Evolutionary conservation across 2,329 filamentous ascomycete species (phyloP).

Genomic region (Sarocladium strictum): DNA sequence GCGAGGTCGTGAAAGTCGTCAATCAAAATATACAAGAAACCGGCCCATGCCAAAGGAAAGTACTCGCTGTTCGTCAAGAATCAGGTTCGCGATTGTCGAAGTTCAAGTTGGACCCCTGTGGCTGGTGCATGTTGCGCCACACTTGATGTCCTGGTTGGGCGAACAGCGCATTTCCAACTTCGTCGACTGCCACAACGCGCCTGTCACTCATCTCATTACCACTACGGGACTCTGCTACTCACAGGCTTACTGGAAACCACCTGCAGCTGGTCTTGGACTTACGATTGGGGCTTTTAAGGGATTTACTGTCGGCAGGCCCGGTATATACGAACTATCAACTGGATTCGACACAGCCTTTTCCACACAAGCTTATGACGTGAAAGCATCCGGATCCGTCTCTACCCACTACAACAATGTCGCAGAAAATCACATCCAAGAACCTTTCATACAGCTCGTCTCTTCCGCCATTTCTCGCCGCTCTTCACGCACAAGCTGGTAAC

Average conservation of each 20-base stretch:
- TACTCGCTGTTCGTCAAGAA: neutral
- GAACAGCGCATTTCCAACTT: neutral
- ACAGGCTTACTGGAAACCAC: too few species aligned
- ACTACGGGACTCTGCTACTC: too few species aligned
- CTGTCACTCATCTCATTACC: too few species aligned
- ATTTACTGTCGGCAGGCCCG: too few species aligned
- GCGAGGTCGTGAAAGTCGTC: neutral
- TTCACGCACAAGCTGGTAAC: conserved; percentile 47
- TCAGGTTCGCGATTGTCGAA: conserved; percentile 16
- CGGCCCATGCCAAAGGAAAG: conserved; percentile 11
- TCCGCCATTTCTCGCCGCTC: conserved; percentile 54
- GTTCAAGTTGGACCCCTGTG: conserved; percentile 57
- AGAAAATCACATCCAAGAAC: conserved; percentile 65
- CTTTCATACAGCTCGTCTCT: conserved; percentile 57
- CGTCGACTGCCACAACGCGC: neutral
- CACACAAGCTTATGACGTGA: neutral
- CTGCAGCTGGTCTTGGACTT: too few species aligned
- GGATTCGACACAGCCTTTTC: too few species aligned
- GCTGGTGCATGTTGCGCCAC: conserved; percentile 14
- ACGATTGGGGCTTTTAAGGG: too few species aligned
- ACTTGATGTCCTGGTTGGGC: neutral
- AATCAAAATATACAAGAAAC: neutral
- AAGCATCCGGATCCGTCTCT: neutral
- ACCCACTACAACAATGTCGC: conserved; percentile 31
- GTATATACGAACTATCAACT: too few species aligned